A percentile compares a stretch with the other conserved stretches of the same genome.
Conservation (phyloP, 345 rosid species). For the Linum tenue region DNA sequence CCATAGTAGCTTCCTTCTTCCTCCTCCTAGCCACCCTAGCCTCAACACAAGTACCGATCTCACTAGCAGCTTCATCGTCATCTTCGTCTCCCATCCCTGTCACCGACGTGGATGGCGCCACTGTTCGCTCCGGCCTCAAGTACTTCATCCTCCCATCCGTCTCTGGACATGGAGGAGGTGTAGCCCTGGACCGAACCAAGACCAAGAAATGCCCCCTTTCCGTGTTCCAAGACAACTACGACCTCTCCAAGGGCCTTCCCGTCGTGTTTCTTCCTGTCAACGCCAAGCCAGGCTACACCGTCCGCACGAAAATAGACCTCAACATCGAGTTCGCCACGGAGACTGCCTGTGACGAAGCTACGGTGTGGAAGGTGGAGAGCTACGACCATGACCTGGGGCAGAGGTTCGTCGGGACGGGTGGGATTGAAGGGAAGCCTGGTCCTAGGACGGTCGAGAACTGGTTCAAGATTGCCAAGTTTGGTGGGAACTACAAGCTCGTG, state of each 20-base stretch:
- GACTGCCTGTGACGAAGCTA: neutral
- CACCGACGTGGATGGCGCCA: neutral
- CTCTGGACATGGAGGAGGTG: neutral
- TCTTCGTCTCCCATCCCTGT: neutral
- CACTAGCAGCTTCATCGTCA: neutral
- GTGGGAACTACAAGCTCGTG: neutral
- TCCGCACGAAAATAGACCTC: neutral
- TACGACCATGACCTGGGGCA: neutral
- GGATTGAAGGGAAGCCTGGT: too few species aligned
- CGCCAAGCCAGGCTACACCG: neutral
- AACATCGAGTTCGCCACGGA: neutral
- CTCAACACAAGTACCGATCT: neutral
- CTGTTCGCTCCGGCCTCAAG: neutral
- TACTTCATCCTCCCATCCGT: neutral
- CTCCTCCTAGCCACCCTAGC: neutral
- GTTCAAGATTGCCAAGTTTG: neutral
- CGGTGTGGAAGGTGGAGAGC: neutral
- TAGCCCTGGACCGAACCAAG: neutral
- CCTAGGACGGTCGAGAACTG: neutral
- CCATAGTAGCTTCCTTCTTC: neutral
- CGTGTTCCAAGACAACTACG: neutral
- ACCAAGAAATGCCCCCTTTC: neutral
- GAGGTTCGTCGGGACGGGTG: neutral
- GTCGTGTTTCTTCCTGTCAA: neutral
- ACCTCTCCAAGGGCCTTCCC: neutral